Conservation (phyloP, 352 stramenopile genomes). For the Phytopythium aichiense region DNA sequence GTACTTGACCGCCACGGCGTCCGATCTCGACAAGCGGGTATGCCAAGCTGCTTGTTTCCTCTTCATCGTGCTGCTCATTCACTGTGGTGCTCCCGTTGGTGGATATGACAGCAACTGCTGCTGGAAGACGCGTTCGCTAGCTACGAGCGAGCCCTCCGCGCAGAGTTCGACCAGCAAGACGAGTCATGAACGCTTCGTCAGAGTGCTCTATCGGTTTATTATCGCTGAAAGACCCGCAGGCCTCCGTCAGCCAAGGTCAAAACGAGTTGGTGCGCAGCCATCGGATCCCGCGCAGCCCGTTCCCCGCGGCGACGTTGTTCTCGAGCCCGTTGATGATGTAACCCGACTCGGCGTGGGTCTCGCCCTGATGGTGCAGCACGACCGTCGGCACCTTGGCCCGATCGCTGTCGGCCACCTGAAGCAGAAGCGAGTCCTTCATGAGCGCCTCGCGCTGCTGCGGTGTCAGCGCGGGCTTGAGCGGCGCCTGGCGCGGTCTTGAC, state of each 20-base stretch:
- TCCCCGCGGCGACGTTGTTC: conserved; percentile 79
- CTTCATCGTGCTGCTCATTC: background rate
- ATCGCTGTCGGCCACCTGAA: conserved; percentile 63
- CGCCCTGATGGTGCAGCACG: conserved; percentile 69
- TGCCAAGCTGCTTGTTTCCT: background rate
- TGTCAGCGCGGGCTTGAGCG: conserved; percentile 15
- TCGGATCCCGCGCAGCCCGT: conserved; percentile 71
- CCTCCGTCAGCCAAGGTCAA: conserved; percentile 11
- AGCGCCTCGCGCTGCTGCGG: conserved; percentile 35
- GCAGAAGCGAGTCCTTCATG: conserved; percentile 51
- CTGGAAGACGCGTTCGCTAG: conserved; percentile 59
- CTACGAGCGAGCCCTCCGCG: conserved; percentile 38
- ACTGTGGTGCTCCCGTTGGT: background rate
- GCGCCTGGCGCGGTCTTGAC: conserved; percentile 1
- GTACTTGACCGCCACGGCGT: conserved; percentile 39
- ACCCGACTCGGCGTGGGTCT: conserved; percentile 52
- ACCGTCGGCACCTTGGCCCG: conserved; percentile 67
- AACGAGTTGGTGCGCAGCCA: conserved; percentile 80
- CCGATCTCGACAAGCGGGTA: conserved; percentile 45
- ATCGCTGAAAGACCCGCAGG: background rate
- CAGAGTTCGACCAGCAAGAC: conserved; percentile 24
- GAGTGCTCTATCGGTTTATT: conserved; percentile 2
- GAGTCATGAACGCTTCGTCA: conserved; percentile 5
- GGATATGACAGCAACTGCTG: conserved; percentile 36
- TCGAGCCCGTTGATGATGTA: conserved; percentile 86